Conservation (phyloP, 495 filamentous ascomycete species). For the Jackrogersella multiformis region DNA sequence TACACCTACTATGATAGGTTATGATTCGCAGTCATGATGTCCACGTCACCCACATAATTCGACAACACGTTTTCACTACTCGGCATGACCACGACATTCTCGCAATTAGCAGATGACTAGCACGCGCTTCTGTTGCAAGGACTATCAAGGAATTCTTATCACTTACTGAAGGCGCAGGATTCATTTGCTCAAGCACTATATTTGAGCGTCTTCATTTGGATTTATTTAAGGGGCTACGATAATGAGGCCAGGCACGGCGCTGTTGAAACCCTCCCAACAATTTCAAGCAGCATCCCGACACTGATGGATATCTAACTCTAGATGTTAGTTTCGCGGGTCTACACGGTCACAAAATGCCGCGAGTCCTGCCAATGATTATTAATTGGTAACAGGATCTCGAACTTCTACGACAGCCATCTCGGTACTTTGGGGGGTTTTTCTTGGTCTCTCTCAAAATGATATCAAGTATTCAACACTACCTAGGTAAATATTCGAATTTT, state of each 20-base stretch:
- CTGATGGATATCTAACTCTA: background rate
- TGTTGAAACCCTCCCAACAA: too few relatives aligned
- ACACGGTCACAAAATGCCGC: background rate
- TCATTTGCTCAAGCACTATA: background rate
- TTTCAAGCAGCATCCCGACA: background rate
- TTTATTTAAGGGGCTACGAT: background rate
- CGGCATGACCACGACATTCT: constrained; percentile 31
- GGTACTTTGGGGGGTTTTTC: background rate
- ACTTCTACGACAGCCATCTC: background rate
- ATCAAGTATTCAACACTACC: background rate
- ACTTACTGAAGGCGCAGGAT: background rate
- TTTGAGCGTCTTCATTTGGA: background rate
- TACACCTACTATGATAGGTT: constrained; percentile 23
- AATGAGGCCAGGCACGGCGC: background rate
- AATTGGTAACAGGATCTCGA: background rate
- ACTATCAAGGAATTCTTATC: background rate
- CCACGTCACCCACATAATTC: constrained; percentile 39
- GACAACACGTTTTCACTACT: constrained; percentile 29
- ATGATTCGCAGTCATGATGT: constrained; percentile 37
- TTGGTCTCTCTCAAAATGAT: background rate
- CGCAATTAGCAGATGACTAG: background rate
- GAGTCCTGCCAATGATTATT: background rate
- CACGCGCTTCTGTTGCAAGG: background rate
- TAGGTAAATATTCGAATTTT: background rate
- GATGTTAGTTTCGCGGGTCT: background rate